A percentile compares a stretch with the other conserved stretches of the same genome.
These are phyloP conservation scores for Eudorina sp. DNA, from an alignment of 139 green algal species.

Conservation along the genomic window DNA sequence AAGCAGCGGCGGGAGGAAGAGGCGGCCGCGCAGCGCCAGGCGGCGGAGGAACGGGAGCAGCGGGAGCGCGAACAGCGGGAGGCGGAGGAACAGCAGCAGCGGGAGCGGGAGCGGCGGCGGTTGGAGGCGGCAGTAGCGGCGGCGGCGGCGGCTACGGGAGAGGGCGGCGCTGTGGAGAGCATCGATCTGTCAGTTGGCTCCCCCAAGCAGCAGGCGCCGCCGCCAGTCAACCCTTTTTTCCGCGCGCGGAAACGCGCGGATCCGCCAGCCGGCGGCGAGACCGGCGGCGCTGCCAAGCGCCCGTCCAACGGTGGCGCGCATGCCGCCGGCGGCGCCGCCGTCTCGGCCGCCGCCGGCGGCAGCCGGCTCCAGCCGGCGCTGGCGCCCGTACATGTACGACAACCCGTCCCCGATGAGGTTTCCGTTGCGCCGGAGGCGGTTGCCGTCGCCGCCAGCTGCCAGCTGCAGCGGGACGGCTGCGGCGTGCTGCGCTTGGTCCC, in stretches of 20 bases:
- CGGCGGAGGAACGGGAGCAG: neutral
- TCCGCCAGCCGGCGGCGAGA: neutral
- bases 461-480: neutral
- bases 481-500: neutral
- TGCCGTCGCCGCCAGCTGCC: neutral
- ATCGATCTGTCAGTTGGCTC: conserved; percentile 11
- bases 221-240: conserved; percentile 35
- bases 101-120: neutral
- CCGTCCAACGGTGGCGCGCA: neutral
- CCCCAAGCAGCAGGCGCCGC: neutral
- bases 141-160: neutral
- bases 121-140: neutral
- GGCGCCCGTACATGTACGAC: conserved; percentile 32
- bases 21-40: conserved; percentile 5
- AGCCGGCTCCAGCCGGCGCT: neutral
- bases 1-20: conserved; percentile 29
- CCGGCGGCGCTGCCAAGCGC: neutral
- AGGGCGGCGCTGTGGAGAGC: neutral
- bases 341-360: neutral
- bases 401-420: neutral
- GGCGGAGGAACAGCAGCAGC: neutral
- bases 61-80: neutral
- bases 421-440: neutral
- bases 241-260: neutral
- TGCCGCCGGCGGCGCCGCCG: neutral